phyloP scores from a whole-genome alignment of 2,329 filamentous ascomycete species.

The Paracorniculantispora psalliotae region DNA sequence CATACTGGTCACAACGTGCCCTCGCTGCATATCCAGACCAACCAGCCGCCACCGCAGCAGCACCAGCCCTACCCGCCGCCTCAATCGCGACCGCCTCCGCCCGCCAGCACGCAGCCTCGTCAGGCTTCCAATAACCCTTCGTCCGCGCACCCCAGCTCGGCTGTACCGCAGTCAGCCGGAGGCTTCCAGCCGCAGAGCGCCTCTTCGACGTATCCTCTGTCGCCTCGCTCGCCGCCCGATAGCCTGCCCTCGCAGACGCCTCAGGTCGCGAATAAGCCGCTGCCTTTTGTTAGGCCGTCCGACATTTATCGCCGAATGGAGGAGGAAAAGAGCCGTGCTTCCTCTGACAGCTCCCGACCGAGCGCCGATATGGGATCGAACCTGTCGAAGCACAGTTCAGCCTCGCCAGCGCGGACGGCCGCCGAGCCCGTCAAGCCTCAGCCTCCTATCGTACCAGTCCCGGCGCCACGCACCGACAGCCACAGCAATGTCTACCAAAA shows the following conservation, averaged over 20 bases:
- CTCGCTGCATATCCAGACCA: slow-evolving; percentile 24
- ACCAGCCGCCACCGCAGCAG: neutral
- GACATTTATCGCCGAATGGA: slow-evolving; percentile 72
- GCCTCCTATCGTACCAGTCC: slow-evolving; percentile 1
- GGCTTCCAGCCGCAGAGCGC: slow-evolving; percentile 2
- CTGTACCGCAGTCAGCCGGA: neutral
- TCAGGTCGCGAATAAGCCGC: slow-evolving; percentile 35
- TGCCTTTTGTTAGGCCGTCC: slow-evolving; percentile 65
- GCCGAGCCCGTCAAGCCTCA: slow-evolving; percentile 18
- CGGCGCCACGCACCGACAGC: slow-evolving; percentile 25
- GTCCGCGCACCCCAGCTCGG: neutral
- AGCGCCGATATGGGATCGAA: slow-evolving; percentile 44
- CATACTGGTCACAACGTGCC: neutral
- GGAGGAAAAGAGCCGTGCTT: slow-evolving; percentile 53
- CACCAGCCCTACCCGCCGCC: neutral
- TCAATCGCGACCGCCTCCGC: neutral
- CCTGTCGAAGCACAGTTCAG: slow-evolving; percentile 19
- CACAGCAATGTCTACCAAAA: neutral
- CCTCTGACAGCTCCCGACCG: slow-evolving; percentile 52
- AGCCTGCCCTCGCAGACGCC: neutral
- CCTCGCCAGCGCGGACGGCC: slow-evolving; percentile 11
- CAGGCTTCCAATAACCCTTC: neutral
- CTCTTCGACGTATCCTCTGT: slow-evolving; percentile 5
- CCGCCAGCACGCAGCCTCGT: neutral
- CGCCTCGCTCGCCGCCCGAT: slow-evolving; percentile 9